A percentile compares a stretch with the other conserved stretches of the same genome.
phyloP scores from a whole-genome alignment of 2,329 filamentous ascomycete genomes.

The Apiospora phragmitis region DNA sequence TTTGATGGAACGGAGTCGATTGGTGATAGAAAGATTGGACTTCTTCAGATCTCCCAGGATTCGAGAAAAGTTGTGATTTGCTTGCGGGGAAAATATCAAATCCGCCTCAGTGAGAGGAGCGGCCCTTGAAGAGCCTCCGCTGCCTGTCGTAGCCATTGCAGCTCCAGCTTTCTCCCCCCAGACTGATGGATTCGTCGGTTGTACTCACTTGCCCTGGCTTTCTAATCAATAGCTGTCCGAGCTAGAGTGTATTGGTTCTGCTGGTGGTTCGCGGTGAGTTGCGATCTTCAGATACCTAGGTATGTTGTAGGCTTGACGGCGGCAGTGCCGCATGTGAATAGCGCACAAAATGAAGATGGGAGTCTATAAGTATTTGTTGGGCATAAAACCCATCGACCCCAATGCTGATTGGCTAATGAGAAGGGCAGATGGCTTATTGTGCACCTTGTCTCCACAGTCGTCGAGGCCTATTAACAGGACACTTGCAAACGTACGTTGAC shows the following conservation, averaged over 20 bases:
- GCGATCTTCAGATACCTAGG: neutral
- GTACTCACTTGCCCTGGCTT: neutral
- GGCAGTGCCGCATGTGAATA: neutral
- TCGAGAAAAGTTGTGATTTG: slow-evolving; percentile 66
- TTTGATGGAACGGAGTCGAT: slow-evolving; percentile 78
- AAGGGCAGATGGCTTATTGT: neutral
- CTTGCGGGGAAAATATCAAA: slow-evolving; percentile 51
- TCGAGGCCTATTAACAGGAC: neutral
- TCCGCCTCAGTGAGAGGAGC: slow-evolving; percentile 24
- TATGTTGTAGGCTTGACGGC: neutral
- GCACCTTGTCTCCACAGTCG: neutral
- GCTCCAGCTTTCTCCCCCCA: neutral
- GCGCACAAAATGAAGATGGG: neutral
- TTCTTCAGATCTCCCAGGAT: slow-evolving; percentile 73
- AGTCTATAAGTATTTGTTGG: neutral
- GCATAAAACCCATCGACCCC: neutral
- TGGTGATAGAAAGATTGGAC: slow-evolving; percentile 74
- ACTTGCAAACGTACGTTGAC: neutral
- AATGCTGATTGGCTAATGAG: neutral
- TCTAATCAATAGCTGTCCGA: neutral
- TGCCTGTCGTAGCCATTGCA: neutral
- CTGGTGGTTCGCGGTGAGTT: neutral
- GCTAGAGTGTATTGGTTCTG: neutral
- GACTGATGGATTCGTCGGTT: too few species aligned
- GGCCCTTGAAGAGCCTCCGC: neutral